Percentiles rank a stretch among this genome's conserved stretches.
Evolutionary conservation across 345 rosid species (phyloP).

Genomic region (Lumnitzera littorea): DNA sequence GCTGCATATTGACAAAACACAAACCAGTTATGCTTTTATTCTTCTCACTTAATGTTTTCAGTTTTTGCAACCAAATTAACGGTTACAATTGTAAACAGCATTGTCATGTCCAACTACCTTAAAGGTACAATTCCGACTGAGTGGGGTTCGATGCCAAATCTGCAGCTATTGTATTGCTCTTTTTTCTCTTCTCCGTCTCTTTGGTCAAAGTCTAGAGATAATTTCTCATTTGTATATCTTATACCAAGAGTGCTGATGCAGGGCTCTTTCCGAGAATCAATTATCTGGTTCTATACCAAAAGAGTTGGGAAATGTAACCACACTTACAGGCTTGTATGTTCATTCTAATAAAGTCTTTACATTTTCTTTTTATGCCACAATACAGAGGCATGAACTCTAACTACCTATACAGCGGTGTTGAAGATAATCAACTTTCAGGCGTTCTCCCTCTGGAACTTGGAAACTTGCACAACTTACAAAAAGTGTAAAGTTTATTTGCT

Average conservation of each 20-base stretch:
- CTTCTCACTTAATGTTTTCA: conserved; percentile 4
- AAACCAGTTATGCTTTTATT: background rate
- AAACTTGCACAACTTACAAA: conserved; percentile 6
- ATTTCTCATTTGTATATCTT: background rate
- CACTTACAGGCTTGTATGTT: conserved; percentile 34
- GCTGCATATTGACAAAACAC: no score
- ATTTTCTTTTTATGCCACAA: background rate
- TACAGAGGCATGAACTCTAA: background rate
- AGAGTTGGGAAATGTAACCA: conserved; percentile 38
- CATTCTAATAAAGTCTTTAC: background rate
- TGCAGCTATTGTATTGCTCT: conserved; percentile 22
- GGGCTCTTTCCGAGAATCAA: conserved; percentile 39
- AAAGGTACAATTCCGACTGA: conserved; percentile 41
- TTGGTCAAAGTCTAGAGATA: background rate
- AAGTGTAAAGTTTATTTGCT: conserved; percentile 7
- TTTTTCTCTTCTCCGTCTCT: background rate
- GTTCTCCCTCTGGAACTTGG: conserved; percentile 30
- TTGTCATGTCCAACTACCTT: conserved; percentile 42
- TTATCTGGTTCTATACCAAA: conserved; percentile 42
- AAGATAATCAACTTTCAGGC: conserved; percentile 25
- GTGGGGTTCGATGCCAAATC: conserved; percentile 34
- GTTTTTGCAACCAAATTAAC: background rate
- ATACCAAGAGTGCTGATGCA: conserved; percentile 9
- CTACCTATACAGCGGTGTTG: conserved; percentile 8
- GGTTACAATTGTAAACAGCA: conserved; percentile 18